Evolutionary conservation across 805 yeast genomes (phyloP).

Genomic region (Yarrowia keelungensis): DNA sequence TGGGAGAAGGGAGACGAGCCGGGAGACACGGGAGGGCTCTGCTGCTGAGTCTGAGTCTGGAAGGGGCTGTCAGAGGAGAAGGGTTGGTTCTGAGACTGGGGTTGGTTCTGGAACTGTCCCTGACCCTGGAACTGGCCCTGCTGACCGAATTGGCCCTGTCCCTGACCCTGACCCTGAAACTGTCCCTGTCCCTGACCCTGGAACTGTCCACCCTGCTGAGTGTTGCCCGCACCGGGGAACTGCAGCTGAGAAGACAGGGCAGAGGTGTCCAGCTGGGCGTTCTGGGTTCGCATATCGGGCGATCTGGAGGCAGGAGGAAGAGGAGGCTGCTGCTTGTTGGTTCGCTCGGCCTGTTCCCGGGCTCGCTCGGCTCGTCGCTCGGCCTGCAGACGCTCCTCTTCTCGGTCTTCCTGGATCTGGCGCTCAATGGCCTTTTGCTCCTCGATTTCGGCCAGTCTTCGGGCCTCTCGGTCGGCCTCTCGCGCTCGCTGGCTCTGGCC

Average conservation of each 20-base stretch:
- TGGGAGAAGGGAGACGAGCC: slow-evolving; percentile 18
- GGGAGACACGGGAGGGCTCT: slow-evolving; percentile 17
- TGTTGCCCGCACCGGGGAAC: slow-evolving; percentile 8
- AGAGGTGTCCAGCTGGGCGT: slow-evolving; percentile 20
- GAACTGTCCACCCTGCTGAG: not conserved
- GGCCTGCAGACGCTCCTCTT: slow-evolving; percentile 25
- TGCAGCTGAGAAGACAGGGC: slow-evolving; percentile 32
- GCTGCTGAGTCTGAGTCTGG: slow-evolving; percentile 2
- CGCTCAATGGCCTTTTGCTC: slow-evolving; percentile 38
- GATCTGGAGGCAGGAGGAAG: slow-evolving; percentile 31
- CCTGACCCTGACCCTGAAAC: not conserved
- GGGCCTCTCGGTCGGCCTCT: slow-evolving; percentile 35
- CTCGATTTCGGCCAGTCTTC: slow-evolving; percentile 25
- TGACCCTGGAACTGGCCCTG: not conserved
- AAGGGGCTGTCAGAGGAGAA: not conserved
- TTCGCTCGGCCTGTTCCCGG: slow-evolving; percentile 30
- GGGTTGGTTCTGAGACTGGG: no score
- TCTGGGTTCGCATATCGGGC: slow-evolving; percentile 27
- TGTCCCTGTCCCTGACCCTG: not conserved
- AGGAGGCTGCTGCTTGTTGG: slow-evolving; percentile 32
- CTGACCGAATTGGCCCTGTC: not conserved
- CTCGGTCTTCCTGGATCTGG: slow-evolving; percentile 37
- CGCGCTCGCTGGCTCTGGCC: slow-evolving; percentile 30
- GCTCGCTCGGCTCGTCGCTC: slow-evolving; percentile 27
- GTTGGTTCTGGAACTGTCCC: no score